Percentiles rank a stretch among this genome's conserved stretches.
These are phyloP conservation scores for Aspergillus fructus DNA, from an alignment of 2,329 filamentous ascomycete genomes.

Conservation along the genomic window DNA sequence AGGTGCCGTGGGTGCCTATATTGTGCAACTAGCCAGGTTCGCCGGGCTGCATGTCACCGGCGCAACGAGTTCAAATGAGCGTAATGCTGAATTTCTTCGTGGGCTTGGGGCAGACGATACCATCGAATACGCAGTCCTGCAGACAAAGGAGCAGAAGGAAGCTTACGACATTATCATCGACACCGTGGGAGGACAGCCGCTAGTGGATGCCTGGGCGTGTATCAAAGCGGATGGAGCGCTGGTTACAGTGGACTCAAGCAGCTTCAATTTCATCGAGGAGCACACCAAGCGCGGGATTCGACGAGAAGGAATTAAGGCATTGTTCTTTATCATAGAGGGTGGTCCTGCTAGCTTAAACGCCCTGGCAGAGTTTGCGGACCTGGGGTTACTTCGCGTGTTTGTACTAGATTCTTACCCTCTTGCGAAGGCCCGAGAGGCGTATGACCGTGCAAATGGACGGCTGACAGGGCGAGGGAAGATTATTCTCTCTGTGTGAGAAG, in stretches of 20 bases:
- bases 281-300: conserved; percentile 20
- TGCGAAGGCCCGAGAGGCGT: conserved; percentile 7
- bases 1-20: conserved; percentile 40
- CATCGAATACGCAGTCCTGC: conserved; percentile 35
- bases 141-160: background rate
- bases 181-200: conserved; percentile 24
- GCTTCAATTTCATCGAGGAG: conserved; percentile 27
- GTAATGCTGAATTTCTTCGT: conserved; percentile 35
- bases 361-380: conserved; percentile 1
- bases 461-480: conserved; percentile 12
- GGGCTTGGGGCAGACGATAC: conserved; percentile 39
- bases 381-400: conserved; percentile 4
- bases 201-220: conserved; percentile 22
- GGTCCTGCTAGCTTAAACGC: background rate
- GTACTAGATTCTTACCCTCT: conserved; percentile 3
- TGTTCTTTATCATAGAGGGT: conserved; percentile 14
- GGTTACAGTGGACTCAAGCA: conserved; percentile 29
- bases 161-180: conserved; percentile 28
- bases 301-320: conserved; percentile 16
- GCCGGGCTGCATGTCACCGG: conserved; percentile 35
- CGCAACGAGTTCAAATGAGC: conserved; percentile 32
- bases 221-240: conserved; percentile 20
- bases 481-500: conserved; percentile 1
- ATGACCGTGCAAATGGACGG: conserved; percentile 11
- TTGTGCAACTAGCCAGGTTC: conserved; percentile 38